Percentiles rank a stretch among this genome's conserved stretches.
phyloP scores from a whole-genome alignment of 2,329 filamentous ascomycete species.

The Fusarium phyllophilum region DNA sequence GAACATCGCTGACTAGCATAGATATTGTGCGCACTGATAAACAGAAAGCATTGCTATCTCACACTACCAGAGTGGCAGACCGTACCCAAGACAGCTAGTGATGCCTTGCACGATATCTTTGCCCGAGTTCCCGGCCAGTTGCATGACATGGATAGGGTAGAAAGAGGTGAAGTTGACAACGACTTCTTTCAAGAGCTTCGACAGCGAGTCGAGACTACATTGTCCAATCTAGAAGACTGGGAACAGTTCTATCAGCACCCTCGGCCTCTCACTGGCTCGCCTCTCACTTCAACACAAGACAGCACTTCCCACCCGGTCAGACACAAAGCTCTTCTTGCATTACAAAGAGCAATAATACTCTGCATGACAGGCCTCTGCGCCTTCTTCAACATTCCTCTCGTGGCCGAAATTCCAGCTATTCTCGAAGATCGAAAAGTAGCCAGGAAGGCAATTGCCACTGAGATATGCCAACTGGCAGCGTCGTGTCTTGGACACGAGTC shows the following conservation, averaged over 20 bases:
- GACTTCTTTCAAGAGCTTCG: background rate
- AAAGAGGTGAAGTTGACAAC: background rate
- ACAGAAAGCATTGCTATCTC: constrained; percentile 10
- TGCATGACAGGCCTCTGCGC: constrained; percentile 9
- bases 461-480: constrained; percentile 11
- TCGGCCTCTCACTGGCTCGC: background rate
- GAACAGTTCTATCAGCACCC: background rate
- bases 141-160: background rate
- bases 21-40: constrained; percentile 11
- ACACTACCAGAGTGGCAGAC: constrained; percentile 1
- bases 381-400: background rate
- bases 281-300: background rate
- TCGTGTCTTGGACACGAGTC: background rate
- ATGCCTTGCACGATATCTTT: constrained; percentile 14
- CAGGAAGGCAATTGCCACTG: background rate
- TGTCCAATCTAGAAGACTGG: constrained; percentile 5
- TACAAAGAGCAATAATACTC: constrained; percentile 6
- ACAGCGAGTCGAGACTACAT: background rate
- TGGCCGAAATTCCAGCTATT: background rate
- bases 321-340: background rate
- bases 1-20: background rate
- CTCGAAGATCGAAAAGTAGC: background rate
- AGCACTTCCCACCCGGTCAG: background rate
- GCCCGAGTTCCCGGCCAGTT: constrained; percentile 6
- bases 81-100: background rate